phyloP scores from a whole-genome alignment of 179 eudicot species.

The Vitellaria paradoxa region DNA sequence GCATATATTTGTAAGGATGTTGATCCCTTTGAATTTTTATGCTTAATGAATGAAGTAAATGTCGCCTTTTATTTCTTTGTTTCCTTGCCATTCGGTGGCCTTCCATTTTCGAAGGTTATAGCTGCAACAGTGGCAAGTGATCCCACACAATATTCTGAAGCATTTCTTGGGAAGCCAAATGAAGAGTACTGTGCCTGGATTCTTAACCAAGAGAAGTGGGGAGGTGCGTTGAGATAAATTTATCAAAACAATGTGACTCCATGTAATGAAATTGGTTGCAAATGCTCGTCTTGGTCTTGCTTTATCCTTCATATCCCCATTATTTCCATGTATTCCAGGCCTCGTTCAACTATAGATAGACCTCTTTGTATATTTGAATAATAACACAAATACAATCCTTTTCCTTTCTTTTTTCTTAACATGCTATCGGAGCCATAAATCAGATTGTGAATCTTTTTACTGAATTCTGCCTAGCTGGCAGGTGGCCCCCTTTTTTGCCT shows the following conservation, averaged over 20 bases:
- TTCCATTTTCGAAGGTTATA: conserved; percentile 60
- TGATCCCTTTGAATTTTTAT: background rate
- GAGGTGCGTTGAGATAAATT: conserved; percentile 52
- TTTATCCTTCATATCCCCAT: background rate
- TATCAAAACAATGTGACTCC: background rate
- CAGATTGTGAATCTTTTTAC: too few relatives aligned
- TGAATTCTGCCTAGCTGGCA: too few relatives aligned
- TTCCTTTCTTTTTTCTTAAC: too few relatives aligned
- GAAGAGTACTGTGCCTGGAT: conserved; percentile 87
- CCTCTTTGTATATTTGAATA: too few relatives aligned
- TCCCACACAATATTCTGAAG: conserved; percentile 79
- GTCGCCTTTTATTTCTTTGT: conserved; percentile 6
- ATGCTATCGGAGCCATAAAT: too few relatives aligned
- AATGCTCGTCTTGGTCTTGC: background rate
- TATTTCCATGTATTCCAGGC: background rate
- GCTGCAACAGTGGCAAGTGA: conserved; percentile 90
- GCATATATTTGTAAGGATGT: background rate
- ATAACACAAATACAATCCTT: too few relatives aligned
- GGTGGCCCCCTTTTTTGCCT: too few relatives aligned
- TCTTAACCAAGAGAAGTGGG: conserved; percentile 91
- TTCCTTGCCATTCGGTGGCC: conserved; percentile 12
- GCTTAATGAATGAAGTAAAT: background rate
- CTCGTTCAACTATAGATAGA: too few relatives aligned
- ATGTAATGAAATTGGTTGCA: background rate
- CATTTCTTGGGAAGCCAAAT: conserved; percentile 83